These are phyloP conservation scores for Globisporangium recalcitrans DNA, from an alignment of 352 stramenopile species.

Conservation along the genomic window DNA sequence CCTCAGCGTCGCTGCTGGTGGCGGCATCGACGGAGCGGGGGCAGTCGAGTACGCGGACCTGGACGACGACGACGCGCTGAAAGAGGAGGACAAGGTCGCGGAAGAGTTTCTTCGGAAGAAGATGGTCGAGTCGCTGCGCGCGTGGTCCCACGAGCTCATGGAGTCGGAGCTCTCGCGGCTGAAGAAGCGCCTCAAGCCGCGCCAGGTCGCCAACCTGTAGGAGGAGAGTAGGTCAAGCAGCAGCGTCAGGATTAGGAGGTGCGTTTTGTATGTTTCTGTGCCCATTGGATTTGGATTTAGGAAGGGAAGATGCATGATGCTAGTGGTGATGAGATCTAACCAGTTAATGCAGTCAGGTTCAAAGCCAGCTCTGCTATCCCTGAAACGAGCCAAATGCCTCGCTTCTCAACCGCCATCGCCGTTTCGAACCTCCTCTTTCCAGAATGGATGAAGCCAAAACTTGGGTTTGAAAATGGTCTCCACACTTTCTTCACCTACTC, in stretches of 20 bases:
- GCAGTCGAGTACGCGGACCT: conserved; percentile 33
- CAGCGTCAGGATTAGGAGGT: neutral
- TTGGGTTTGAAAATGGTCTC: neutral
- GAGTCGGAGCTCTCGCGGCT: conserved; percentile 58
- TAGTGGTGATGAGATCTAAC: neutral
- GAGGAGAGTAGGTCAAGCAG: neutral
- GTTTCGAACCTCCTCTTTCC: neutral
- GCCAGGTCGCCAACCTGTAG: conserved; percentile 50
- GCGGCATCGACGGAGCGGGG: neutral
- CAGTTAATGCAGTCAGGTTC: neutral
- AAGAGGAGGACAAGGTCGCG: conserved; percentile 30
- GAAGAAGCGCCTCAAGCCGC: conserved; percentile 66
- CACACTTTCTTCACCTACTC: neutral
- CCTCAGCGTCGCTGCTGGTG: conserved; percentile 12
- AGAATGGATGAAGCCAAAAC: neutral
- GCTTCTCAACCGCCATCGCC: neutral
- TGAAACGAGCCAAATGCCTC: neutral
- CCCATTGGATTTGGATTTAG: neutral
- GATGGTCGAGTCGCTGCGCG: conserved; percentile 62
- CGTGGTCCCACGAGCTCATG: conserved; percentile 72
- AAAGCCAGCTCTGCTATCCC: neutral
- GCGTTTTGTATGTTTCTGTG: neutral
- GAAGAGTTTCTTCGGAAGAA: conserved; percentile 73
- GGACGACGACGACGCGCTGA: conserved; percentile 28
- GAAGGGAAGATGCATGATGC: too few relatives aligned